Conservation (phyloP, 73 alveolate genomes). For the Paramecium primaurelia region DNA sequence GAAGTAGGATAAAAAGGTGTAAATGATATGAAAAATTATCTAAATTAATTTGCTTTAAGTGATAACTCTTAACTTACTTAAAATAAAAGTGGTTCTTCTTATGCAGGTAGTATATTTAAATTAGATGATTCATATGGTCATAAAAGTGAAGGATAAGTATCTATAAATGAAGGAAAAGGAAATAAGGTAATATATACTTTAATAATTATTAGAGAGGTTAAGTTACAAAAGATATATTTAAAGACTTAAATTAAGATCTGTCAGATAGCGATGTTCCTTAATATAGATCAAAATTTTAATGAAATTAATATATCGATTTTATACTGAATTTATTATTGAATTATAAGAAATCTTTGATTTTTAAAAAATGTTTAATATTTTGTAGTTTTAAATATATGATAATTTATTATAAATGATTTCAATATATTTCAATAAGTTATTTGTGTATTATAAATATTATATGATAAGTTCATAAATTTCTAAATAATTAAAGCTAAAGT, state of each 20-base stretch:
- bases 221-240: not conserved
- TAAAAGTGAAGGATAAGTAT: slow-evolving; percentile 2
- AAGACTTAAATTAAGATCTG: slow-evolving; percentile 7
- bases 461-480: not conserved
- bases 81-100: slow-evolving; percentile 16
- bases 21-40: not conserved
- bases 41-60: not conserved
- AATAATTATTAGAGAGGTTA: not conserved
- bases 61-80: not conserved
- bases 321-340: not conserved
- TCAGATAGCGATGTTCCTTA: slow-evolving; percentile 22
- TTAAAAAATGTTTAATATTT: too few relatives aligned
- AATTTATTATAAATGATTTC: too few relatives aligned
- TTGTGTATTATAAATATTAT: too few relatives aligned
- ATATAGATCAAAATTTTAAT: not conserved
- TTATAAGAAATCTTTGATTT: not conserved
- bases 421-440: too few relatives aligned
- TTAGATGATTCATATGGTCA: slow-evolving; percentile 39
- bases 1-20: not conserved
- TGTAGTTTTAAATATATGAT: too few relatives aligned
- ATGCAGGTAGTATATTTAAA: slow-evolving; percentile 24
- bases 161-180: not conserved
- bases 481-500: not conserved
- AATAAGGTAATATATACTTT: not conserved
- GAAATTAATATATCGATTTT: not conserved